These are phyloP conservation scores for Ceratobasidium sp. DNA, from an alignment of 1,284 basidiomycete species.

Conservation along the genomic window DNA sequence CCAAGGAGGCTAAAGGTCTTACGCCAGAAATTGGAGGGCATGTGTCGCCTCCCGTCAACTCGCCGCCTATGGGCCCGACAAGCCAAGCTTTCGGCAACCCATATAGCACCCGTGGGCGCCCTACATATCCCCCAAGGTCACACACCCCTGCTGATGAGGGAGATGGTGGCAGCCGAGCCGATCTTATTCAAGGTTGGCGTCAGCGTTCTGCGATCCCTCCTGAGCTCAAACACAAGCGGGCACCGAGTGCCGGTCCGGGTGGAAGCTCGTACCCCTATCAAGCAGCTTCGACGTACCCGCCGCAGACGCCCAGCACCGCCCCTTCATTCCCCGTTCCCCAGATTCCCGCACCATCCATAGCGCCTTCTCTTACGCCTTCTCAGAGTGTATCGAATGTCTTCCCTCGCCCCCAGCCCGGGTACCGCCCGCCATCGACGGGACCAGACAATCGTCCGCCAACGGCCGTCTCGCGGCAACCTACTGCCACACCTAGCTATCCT, in stretches of 20 bases:
- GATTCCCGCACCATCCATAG: constrained; percentile 15
- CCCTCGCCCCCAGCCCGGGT: constrained; percentile 29
- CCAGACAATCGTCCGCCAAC: constrained; percentile 21
- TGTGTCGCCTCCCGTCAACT: constrained; percentile 11
- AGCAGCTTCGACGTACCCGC: constrained; percentile 10
- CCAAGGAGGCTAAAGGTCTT: constrained; percentile 28
- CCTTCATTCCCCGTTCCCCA: constrained; percentile 18
- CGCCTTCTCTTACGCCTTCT: constrained; percentile 35
- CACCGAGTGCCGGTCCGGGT: constrained; percentile 15
- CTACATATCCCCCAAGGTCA: constrained; percentile 8
- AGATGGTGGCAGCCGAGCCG: background rate
- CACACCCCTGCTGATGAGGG: background rate
- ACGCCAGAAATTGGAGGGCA: constrained; percentile 19
- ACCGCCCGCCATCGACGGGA: constrained; percentile 9
- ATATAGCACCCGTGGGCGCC: constrained; percentile 24
- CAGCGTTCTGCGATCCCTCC: constrained; percentile 37
- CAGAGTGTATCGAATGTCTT: constrained; percentile 37
- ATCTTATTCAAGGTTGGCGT: constrained; percentile 35
- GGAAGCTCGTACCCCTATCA: constrained; percentile 36
- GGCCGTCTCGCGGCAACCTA: background rate
- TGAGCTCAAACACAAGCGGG: constrained; percentile 21
- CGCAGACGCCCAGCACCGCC: constrained; percentile 18
- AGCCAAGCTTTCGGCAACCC: constrained; percentile 1
- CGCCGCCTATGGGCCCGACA: constrained; percentile 8
- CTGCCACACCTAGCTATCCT: constrained; percentile 11